phyloP scores from a whole-genome alignment of 169 alveolate species.

The Toxoplasma gondii region DNA sequence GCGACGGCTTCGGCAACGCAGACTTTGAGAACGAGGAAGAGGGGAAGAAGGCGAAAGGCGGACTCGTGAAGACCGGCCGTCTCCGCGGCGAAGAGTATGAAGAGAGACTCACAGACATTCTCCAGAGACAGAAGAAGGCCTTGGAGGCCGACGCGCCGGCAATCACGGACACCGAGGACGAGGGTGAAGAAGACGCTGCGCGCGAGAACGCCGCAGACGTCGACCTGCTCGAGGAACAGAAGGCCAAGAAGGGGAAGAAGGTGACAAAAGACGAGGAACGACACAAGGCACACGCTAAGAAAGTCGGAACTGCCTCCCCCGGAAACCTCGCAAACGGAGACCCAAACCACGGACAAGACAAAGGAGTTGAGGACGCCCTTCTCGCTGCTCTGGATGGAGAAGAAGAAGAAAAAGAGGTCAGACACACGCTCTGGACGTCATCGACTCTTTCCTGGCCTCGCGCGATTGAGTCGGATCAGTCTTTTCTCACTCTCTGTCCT shows the following conservation, averaged over 20 bases:
- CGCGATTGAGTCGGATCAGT: no score
- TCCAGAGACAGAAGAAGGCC: conserved; percentile 79
- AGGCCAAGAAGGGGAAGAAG: background rate
- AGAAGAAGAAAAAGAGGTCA: conserved; percentile 64
- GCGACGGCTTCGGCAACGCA: conserved; percentile 82
- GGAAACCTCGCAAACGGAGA: conserved; percentile 48
- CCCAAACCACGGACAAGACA: conserved; percentile 38
- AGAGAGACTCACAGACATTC: conserved; percentile 73
- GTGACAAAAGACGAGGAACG: background rate
- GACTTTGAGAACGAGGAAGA: conserved; percentile 26
- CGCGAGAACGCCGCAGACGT: conserved; percentile 2
- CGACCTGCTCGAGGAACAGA: background rate
- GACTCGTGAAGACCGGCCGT: conserved; percentile 68
- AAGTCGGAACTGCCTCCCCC: background rate
- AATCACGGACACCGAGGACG: conserved; percentile 76
- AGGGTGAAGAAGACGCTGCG: conserved; percentile 18
- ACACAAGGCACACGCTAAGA: background rate
- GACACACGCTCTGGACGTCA: background rate
- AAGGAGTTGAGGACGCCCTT: conserved; percentile 59
- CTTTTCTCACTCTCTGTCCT: background rate
- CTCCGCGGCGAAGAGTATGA: conserved; percentile 85
- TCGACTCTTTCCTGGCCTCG: background rate
- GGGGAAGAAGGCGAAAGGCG: background rate
- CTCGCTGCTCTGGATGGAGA: conserved; percentile 69
- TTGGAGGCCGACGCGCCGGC: conserved; percentile 80